These are phyloP conservation scores for Kuraishia hungarica DNA, from an alignment of 805 yeast genomes.

Conservation along the genomic window DNA sequence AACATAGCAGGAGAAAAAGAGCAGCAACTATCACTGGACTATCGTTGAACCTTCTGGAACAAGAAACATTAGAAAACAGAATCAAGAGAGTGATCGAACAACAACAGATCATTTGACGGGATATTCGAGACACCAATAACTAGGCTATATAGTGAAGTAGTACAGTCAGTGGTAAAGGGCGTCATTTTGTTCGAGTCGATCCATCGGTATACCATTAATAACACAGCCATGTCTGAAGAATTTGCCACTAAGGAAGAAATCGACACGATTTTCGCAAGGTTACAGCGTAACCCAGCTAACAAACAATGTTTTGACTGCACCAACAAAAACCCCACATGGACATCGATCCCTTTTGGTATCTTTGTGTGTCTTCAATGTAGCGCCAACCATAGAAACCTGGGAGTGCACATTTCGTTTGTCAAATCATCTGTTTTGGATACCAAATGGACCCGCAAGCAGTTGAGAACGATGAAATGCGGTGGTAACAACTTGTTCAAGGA, in stretches of 20 bases:
- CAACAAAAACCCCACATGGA: conserved; percentile 95
- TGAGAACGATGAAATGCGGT: conserved; percentile 88
- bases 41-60: too few relatives aligned
- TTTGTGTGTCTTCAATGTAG: conserved; percentile 91
- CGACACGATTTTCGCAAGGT: conserved; percentile 50
- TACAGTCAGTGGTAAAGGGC: too few relatives aligned
- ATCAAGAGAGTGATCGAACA: too few relatives aligned
- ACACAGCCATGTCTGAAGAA: conserved; percentile 28
- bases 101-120: too few relatives aligned
- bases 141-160: too few relatives aligned
- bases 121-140: too few relatives aligned
- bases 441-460: conserved; percentile 85
- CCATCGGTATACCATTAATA: not conserved
- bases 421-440: conserved; percentile 80
- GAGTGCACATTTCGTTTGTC: conserved; percentile 94
- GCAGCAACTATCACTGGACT: too few relatives aligned
- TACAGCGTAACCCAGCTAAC: conserved; percentile 64
- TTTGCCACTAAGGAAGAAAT: conserved; percentile 67
- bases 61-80: too few relatives aligned
- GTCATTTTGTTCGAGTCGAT: too few relatives aligned
- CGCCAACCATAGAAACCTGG: conserved; percentile 90
- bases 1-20: too few relatives aligned
- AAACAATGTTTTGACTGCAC: conserved; percentile 87
- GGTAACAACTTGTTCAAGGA: conserved; percentile 86
- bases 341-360: conserved; percentile 94